Percentiles rank a stretch among this genome's conserved stretches.
phyloP scores from a whole-genome alignment of 352 stramenopile genomes.

The Globisporangium apiculatum region DNA sequence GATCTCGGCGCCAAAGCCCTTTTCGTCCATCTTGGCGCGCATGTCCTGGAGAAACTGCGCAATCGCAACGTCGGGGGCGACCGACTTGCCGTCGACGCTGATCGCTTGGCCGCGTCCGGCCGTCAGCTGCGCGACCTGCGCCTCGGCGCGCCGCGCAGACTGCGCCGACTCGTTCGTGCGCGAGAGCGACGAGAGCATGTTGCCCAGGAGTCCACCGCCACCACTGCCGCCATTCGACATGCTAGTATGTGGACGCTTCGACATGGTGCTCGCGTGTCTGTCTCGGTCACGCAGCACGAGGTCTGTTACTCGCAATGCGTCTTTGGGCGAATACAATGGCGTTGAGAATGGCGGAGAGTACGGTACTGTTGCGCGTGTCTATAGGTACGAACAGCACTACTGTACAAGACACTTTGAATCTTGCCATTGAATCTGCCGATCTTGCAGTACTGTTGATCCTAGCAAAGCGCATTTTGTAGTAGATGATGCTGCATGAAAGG shows the following conservation, averaged over 20 bases:
- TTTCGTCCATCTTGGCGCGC: slow-evolving; percentile 68
- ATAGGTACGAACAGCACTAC: not conserved
- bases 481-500: no score
- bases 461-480: no score
- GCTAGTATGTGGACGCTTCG: slow-evolving; percentile 52
- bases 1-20: slow-evolving; percentile 67
- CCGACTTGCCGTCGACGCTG: slow-evolving; percentile 53
- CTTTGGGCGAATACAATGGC: not conserved
- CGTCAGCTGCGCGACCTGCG: slow-evolving; percentile 64
- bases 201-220: slow-evolving; percentile 35
- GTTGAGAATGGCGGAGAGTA: not conserved
- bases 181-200: slow-evolving; percentile 68
- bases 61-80: slow-evolving; percentile 69
- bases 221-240: slow-evolving; percentile 24
- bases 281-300: no score
- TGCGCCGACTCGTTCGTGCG: slow-evolving; percentile 71
- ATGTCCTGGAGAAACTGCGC: slow-evolving; percentile 77
- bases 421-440: not conserved
- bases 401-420: not conserved
- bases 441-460: no score
- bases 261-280: slow-evolving; percentile 25
- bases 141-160: slow-evolving; percentile 68
- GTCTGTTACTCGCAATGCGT: not conserved
- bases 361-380: not conserved
- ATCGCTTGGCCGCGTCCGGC: slow-evolving; percentile 66